These are phyloP conservation scores for Alternaria hordeiaustralica DNA, from an alignment of 2,329 filamentous ascomycete genomes.

Conservation along the genomic window DNA sequence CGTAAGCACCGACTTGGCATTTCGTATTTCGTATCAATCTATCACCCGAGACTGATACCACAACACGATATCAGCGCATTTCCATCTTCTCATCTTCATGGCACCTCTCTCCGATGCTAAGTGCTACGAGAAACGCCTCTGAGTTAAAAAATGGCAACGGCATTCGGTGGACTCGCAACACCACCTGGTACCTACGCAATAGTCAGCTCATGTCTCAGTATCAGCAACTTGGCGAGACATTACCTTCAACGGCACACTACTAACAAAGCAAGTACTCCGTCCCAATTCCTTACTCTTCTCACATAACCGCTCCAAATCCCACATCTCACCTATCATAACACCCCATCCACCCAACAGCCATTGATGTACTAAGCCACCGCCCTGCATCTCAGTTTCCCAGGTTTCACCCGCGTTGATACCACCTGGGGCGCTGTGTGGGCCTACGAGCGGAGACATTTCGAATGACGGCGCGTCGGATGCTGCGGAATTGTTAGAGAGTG, in stretches of 20 bases:
- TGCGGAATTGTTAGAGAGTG: not conserved
- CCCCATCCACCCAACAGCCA: slow-evolving; percentile 45
- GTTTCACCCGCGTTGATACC: slow-evolving; percentile 43
- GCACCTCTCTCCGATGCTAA: not conserved
- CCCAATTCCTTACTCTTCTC: slow-evolving; percentile 60
- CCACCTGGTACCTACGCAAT: slow-evolving; percentile 55
- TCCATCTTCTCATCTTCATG: not conserved
- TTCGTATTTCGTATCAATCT: not conserved
- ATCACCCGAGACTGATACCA: not conserved
- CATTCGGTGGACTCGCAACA: slow-evolving; percentile 48
- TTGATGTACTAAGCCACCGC: slow-evolving; percentile 44
- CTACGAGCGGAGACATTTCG: slow-evolving; percentile 52
- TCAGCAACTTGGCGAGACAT: slow-evolving; percentile 1
- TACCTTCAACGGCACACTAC: slow-evolving; percentile 64
- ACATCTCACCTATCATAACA: slow-evolving; percentile 51
- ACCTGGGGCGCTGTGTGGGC: slow-evolving; percentile 38
- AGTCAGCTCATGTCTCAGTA: not conserved
- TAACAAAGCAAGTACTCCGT: slow-evolving; percentile 66
- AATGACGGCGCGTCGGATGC: slow-evolving; percentile 54
- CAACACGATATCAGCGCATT: not conserved
- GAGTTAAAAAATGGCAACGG: slow-evolving; percentile 45
- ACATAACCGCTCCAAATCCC: slow-evolving; percentile 59
- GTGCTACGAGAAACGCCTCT: not conserved
- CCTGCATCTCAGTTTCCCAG: slow-evolving; percentile 47
- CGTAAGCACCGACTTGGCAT: not conserved